Conservation (phyloP, 768 basidiomycete species). For the Peribolospora kevripleyi region DNA sequence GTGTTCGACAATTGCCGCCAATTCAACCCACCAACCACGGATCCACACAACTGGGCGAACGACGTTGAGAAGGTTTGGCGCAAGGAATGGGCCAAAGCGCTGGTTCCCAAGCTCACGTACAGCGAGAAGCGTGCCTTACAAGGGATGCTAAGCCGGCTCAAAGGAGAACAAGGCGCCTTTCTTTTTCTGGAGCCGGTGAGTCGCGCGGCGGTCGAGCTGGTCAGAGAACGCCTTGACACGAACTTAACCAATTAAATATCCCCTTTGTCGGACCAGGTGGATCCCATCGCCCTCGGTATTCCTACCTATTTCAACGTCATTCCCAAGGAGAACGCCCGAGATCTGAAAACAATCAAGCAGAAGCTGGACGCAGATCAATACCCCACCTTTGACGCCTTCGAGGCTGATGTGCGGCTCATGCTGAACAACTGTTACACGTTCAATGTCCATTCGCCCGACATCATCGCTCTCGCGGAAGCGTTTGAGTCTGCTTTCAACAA, state of each 20-base stretch:
- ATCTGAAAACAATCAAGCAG: slow-evolving; percentile 52
- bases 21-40: slow-evolving; percentile 69
- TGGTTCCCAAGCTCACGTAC: slow-evolving; percentile 46
- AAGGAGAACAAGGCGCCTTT: slow-evolving; percentile 30
- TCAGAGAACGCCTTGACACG: too few species aligned
- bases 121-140: slow-evolving; percentile 58
- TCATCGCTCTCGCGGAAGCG: slow-evolving; percentile 3
- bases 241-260: neutral
- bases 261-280: slow-evolving; percentile 39
- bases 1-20: slow-evolving; percentile 75
- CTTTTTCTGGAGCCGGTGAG: neutral
- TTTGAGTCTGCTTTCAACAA: slow-evolving; percentile 4
- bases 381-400: slow-evolving; percentile 47
- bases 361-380: slow-evolving; percentile 68
- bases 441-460: slow-evolving; percentile 31
- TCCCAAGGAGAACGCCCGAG: slow-evolving; percentile 60
- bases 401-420: slow-evolving; percentile 72
- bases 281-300: slow-evolving; percentile 55
- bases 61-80: slow-evolving; percentile 48
- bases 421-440: slow-evolving; percentile 65
- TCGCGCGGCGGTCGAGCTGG: neutral
- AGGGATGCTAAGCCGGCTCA: slow-evolving; percentile 40
- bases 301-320: slow-evolving; percentile 76
- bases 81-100: slow-evolving; percentile 61
- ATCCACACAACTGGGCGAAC: slow-evolving; percentile 46